Percentiles rank a stretch among this genome's conserved stretches.
phyloP scores from a whole-genome alignment of 257 asterid genomes.

The Cruciata laevipes region DNA sequence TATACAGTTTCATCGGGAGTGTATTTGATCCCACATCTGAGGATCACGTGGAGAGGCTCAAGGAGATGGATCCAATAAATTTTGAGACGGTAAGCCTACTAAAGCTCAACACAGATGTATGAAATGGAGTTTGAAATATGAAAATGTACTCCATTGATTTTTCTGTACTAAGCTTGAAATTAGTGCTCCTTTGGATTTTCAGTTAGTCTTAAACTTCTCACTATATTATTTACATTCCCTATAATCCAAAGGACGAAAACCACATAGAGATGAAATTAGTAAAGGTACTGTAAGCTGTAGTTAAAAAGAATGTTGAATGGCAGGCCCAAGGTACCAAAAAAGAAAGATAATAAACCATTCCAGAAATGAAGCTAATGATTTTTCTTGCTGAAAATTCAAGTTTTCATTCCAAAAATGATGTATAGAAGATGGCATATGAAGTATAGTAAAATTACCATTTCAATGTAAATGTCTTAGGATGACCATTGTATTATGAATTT shows the following conservation, averaged over 20 bases:
- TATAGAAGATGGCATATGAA: neutral
- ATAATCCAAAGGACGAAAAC: neutral
- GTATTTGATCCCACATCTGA: slow-evolving; percentile 77
- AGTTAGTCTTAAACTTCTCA: neutral
- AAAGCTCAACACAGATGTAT: slow-evolving; percentile 10
- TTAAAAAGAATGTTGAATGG: neutral
- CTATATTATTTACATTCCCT: neutral
- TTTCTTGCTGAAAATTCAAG: neutral
- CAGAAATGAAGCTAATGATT: neutral
- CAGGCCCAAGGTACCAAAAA: neutral
- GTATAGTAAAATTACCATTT: neutral
- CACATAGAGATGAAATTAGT: neutral
- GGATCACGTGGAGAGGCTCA: slow-evolving; percentile 77
- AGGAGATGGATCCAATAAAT: slow-evolving; percentile 98
- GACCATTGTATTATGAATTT: neutral
- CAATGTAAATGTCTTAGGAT: neutral
- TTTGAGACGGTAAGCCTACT: slow-evolving; percentile 73
- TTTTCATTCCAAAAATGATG: neutral
- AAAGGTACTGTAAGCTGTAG: neutral
- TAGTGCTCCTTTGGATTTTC: neutral
- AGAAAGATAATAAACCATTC: neutral
- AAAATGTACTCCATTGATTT: neutral
- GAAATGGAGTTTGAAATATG: neutral
- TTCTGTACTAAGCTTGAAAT: neutral
- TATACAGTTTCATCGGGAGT: slow-evolving; percentile 86